Percentiles rank a stretch among this genome's conserved stretches.
phyloP scores from a whole-genome alignment of 805 yeast genomes.

The Saturnispora mendoncae region DNA sequence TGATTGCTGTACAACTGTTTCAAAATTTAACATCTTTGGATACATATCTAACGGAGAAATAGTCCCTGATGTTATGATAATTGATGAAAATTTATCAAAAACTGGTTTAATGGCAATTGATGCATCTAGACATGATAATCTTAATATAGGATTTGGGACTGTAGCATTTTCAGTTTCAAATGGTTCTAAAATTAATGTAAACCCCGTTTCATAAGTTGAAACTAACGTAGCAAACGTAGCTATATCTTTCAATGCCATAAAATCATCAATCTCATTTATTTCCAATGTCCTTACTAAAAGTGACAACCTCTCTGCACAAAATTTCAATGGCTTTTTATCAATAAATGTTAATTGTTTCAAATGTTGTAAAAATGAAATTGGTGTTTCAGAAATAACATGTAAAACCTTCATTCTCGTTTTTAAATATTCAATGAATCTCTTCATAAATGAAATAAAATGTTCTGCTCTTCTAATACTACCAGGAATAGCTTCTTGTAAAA shows the following conservation, averaged over 20 bases:
- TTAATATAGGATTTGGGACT: conserved; percentile 91
- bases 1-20: conserved; percentile 88
- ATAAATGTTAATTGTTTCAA: conserved; percentile 87
- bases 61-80: conserved; percentile 94
- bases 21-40: conserved; percentile 91
- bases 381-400: conserved; percentile 97
- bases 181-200: conserved; percentile 86
- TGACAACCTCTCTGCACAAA: conserved; percentile 87
- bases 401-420: conserved; percentile 96
- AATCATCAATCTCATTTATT: conserved; percentile 81
- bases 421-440: conserved; percentile 86
- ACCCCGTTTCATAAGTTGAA: conserved; percentile 91
- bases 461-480: conserved; percentile 97
- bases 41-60: conserved; percentile 98
- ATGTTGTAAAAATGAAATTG: conserved; percentile 85
- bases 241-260: conserved; percentile 85
- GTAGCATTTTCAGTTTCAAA: conserved; percentile 89
- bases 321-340: conserved; percentile 82
- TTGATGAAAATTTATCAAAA: conserved; percentile 85
- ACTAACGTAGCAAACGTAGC: conserved; percentile 96
- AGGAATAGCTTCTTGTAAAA: conserved; percentile 88
- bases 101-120: conserved; percentile 97
- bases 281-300: conserved; percentile 84
- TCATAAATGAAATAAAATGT: conserved; percentile 88
- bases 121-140: conserved; percentile 93